Base-by-base conservation (phyloP, 2,329 filamentous ascomycete genomes). In the Colletotrichum phormii region DNA sequence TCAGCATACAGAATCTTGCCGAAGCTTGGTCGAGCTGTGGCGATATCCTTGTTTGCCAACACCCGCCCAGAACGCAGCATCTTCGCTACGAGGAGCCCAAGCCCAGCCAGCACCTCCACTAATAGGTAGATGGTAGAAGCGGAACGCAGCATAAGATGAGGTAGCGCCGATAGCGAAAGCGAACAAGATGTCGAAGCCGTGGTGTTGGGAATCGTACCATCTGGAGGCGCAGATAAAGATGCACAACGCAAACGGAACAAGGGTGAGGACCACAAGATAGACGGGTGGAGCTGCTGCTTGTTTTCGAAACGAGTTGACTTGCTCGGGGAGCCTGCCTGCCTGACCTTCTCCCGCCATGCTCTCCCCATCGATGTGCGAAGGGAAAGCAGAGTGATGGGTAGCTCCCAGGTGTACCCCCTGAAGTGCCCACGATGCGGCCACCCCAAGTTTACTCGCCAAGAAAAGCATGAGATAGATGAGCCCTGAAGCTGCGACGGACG, bases 101-200 rank as follows among this genome's bases (percentile, higher is more conserved):
- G 92, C 89, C 93, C 93, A 95, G 1, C 93, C 93, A 1, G 90
- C 91, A 1, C 93, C 93, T 15, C 29, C 35, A 7, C n/a, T 35
- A 26, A 72, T 61, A 0, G 93, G 93, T 7, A 94, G 82, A 78
- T 96, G 93, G 78, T 95, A 95, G 83, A 90, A 92, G 24, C 91
- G 86, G 83, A 95, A 95, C 0, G 90, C 87, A 72, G 94, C 88
- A 80, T 89, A 90, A 4, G 92, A 88, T 29, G 88, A 87, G n/a
- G 89, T 81, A 5, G 91, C 87, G 1, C 94, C 94, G 71, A 97
- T 90, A 5, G 92, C 74, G 53, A 90, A 91, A 5, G 94, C 94
- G 74, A 91, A 92, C 1, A 97, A 82, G 74, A 97, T 91, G 75
- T 97, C 94, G 78, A 95, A 94, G 4, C 91, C 94, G 79, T 94